Conservation (phyloP, 225 moss, liverwort and hornwort species). For the Straminergon stramineum region DNA sequence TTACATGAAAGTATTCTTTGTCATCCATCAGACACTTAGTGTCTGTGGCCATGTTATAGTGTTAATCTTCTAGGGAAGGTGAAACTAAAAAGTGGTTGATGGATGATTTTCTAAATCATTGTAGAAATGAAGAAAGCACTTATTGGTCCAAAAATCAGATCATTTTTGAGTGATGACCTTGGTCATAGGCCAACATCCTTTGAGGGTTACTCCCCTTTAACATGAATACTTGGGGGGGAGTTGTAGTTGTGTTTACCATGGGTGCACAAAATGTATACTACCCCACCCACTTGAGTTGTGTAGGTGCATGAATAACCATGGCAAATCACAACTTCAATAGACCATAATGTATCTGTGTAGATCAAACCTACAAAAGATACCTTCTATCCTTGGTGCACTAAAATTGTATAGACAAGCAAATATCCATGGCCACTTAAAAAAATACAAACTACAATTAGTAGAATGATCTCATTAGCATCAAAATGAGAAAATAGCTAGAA, state of each 20-base stretch:
- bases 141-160: not conserved
- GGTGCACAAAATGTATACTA: no score
- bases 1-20: not conserved
- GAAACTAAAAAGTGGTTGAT: not conserved
- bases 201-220: fast-evolving
- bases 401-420: not conserved
- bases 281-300: no score
- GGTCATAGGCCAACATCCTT: fast-evolving
- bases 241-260: no score
- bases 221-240: no score
- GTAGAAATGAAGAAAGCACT: not conserved
- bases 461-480: not conserved
- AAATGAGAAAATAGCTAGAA: not conserved
- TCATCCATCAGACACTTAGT: no score
- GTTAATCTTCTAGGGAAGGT: fast-evolving
- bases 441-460: not conserved
- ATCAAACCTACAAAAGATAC: no score
- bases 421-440: not conserved
- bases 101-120: not conserved
- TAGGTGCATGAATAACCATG: no score
- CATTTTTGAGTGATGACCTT: not conserved
- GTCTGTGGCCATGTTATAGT: no score
- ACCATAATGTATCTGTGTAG: no score
- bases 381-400: fast-evolving
- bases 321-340: no score